Evolutionary conservation across 371 early-diverging fungal species (phyloP).

Genomic region (Lichtheimia ornata): DNA sequence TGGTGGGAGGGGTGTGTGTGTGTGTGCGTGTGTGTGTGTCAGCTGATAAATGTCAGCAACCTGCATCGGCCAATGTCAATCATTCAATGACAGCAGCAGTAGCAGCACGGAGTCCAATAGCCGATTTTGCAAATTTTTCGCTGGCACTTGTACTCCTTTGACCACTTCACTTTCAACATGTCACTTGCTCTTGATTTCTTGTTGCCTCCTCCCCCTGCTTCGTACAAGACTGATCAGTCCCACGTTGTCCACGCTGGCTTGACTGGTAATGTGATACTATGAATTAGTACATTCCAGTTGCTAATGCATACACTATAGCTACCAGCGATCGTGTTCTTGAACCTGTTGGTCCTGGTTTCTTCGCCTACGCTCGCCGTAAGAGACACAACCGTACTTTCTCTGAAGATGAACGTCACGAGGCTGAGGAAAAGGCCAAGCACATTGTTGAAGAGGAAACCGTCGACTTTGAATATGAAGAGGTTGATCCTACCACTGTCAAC

Average conservation of each 20-base stretch:
- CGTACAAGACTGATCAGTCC: conserved; percentile 58
- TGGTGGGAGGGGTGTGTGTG: no score
- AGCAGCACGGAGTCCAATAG: no score
- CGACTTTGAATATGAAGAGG: conserved; percentile 74
- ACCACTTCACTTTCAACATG: conserved; percentile 18
- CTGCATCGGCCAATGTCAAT: no score
- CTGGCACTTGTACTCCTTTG: no score
- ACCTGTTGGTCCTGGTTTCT: conserved; percentile 67
- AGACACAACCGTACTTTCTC: conserved; percentile 71
- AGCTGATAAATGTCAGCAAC: no score
- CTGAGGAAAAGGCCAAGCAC: conserved; percentile 47
- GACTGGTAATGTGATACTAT: conserved; percentile 24
- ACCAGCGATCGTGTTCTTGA: conserved; percentile 57
- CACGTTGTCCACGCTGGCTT: conserved; percentile 49
- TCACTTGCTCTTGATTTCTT: conserved; percentile 64
- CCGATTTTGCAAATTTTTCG: no score
- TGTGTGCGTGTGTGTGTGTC: no score
- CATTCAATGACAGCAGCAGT: no score
- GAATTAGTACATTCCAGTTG: not conserved
- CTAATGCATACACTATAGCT: conserved; percentile 17
- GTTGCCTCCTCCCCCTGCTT: conserved; percentile 66
- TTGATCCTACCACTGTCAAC: conserved; percentile 62
- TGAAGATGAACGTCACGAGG: conserved; percentile 64
- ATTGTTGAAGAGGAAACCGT: conserved; percentile 64
- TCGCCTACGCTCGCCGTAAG: conserved; percentile 70